Evolutionary conservation across 352 stramenopile species (phyloP), one percentile per base, ranked within the genome.

Genomic region (Globisporangium echinulatum): DNA sequence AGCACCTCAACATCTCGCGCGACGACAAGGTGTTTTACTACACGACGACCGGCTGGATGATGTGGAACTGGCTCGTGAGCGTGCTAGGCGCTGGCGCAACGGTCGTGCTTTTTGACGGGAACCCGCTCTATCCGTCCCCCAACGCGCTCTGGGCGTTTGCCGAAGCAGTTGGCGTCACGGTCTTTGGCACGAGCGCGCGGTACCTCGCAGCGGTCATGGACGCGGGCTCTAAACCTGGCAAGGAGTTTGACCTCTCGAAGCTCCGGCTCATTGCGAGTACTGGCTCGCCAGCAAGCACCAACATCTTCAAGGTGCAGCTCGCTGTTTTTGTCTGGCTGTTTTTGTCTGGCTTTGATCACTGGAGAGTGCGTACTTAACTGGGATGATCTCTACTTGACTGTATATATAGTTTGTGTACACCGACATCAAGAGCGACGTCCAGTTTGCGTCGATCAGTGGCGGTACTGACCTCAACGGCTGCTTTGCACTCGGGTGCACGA

Each of bases 51-150:
- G 83, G 67, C 5, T 90, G 82, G 84, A 94, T 94, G 85, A 94
- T 94, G 85, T 94, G 85, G 85, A 93, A 94, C 59, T 96, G 85
- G 85, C 67, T 91, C 54, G 77, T 88, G 39, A 88, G 79, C 48
- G 77, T 64, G 5, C 75, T 96, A 10, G 76, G 80, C 15, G 69
- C 84, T 58, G 81, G 82, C 37, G 79, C 82, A 37, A 88, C 83
- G 7, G 59, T 96, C 50, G 82, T 96, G 13, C 62, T 90, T 37
- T 93, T 88, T 19, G 83, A 92, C 44, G 83, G 83, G 42, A 90
- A 92, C 53, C 78, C 80, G 49, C 58, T 88, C 60, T 90, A 88
- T 54, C 78, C 78, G 44, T 77, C 69, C 13, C 66, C 72, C 11
- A 62, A 69, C 4, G 61, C 74, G 33, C 58, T 92, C 25, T 90